Evolutionary conservation across 2,329 filamentous ascomycete species (phyloP).

Genomic region (Magnaporthales sp.): DNA sequence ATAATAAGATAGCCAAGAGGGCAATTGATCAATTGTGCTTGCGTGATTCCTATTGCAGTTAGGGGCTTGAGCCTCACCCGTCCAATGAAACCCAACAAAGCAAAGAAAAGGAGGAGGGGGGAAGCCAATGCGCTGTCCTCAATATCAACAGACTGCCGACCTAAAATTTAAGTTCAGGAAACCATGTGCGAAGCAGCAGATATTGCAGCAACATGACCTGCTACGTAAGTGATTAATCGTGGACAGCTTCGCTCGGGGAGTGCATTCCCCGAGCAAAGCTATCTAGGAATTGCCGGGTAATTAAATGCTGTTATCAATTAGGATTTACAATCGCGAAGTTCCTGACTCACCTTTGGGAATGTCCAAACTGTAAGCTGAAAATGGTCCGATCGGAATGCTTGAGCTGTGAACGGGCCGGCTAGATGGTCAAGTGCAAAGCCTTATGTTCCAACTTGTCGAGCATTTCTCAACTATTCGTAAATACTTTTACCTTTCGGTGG

Average conservation of each 20-base stretch:
- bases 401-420: not conserved
- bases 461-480: too few relatives aligned
- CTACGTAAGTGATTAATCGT: too few relatives aligned
- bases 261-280: too few relatives aligned
- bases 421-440: not conserved
- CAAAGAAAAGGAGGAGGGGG: not conserved
- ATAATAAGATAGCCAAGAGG: not conserved
- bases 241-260: too few relatives aligned
- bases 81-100: not conserved
- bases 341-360: not conserved
- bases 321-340: not conserved
- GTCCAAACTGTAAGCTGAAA: not conserved
- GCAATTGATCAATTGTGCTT: not conserved
- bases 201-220: too few relatives aligned
- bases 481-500: too few relatives aligned
- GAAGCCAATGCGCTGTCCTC: not conserved
- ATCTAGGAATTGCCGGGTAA: not conserved
- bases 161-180: too few relatives aligned
- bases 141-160: not conserved
- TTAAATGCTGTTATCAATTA: not conserved
- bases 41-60: not conserved
- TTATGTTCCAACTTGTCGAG: not conserved
- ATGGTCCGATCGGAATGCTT: not conserved
- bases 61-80: not conserved
- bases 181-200: too few relatives aligned